phyloP scores from a whole-genome alignment of 106 monocot species.

The Dendrobium catenatum region DNA sequence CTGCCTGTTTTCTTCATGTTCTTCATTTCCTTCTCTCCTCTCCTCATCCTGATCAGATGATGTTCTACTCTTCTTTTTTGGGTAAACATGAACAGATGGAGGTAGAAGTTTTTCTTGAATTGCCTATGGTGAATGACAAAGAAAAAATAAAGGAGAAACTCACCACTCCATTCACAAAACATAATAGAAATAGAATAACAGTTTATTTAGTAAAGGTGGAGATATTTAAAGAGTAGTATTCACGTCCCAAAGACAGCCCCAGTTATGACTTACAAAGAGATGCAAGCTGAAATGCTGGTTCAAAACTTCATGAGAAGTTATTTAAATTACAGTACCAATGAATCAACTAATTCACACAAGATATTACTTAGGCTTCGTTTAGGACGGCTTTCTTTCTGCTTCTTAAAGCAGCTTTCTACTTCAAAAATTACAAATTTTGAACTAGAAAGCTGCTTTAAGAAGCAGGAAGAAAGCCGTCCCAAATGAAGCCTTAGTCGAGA shows the following conservation, averaged over 20 bases:
- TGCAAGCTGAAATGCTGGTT: not conserved
- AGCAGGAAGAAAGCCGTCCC: too few relatives aligned
- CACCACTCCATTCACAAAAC: not conserved
- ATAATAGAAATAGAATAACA: not conserved
- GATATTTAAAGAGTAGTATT: not conserved
- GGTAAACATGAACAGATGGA: slow-evolving; percentile 65
- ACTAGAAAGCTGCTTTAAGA: too few relatives aligned
- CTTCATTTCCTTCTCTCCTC: slow-evolving; percentile 2
- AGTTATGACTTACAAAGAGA: too few relatives aligned
- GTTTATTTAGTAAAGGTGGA: not conserved
- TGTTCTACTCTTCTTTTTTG: slow-evolving; percentile 43
- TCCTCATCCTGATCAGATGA: slow-evolving; percentile 8
- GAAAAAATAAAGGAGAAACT: slow-evolving; percentile 1
- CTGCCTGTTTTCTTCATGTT: slow-evolving; percentile 10
- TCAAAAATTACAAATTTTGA: too few relatives aligned
- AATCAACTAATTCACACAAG: not conserved
- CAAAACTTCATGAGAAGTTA: not conserved
- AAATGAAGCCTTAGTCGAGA: too few relatives aligned
- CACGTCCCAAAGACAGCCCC: too few relatives aligned
- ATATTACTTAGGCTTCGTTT: too few relatives aligned
- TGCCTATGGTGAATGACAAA: slow-evolving; percentile 22
- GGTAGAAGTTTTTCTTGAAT: slow-evolving; percentile 83
- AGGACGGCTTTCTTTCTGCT: too few relatives aligned
- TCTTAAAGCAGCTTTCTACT: too few relatives aligned
- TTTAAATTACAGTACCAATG: not conserved